These are phyloP conservation scores for Candida boidinii DNA, from an alignment of 805 yeast genomes.

Conservation along the genomic window DNA sequence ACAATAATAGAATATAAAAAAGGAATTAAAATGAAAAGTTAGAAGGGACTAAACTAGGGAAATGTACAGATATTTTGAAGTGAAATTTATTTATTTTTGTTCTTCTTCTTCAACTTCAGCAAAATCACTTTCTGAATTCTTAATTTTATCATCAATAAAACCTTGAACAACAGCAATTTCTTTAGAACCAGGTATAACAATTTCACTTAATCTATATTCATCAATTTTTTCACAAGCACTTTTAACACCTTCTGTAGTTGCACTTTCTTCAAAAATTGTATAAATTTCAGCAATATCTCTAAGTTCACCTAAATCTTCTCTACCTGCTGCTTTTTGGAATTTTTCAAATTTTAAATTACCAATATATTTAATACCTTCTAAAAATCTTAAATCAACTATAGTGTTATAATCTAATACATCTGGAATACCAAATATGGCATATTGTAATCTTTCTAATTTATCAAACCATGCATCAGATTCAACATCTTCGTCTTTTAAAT, in stretches of 20 bases:
- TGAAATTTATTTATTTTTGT: too few relatives aligned
- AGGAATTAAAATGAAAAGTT: too few relatives aligned
- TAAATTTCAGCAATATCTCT: constrained; percentile 28
- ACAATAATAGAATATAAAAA: too few relatives aligned
- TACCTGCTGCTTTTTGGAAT: constrained; percentile 25
- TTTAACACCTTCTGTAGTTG: constrained; percentile 25
- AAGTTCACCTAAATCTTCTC: constrained; percentile 36
- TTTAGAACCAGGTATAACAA: constrained; percentile 25
- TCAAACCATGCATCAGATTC: constrained; percentile 53
- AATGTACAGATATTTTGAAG: too few relatives aligned
- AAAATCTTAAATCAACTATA: constrained; percentile 47
- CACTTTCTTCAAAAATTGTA: constrained; percentile 27
- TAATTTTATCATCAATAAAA: constrained; percentile 23
- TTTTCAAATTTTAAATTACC: constrained; percentile 60
- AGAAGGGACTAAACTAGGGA: too few relatives aligned
- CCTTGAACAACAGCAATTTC: constrained; percentile 27
- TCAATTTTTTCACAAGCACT: constrained; percentile 25
- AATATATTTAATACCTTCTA: constrained; percentile 59
- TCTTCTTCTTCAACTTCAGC: constrained; percentile 5
- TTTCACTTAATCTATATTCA: constrained; percentile 23
- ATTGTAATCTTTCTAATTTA: constrained; percentile 69
- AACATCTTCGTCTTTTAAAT: constrained; percentile 46
- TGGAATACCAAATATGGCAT: constrained; percentile 77
- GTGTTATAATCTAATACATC: constrained; percentile 56
- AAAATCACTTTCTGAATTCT: constrained; percentile 12